Base-by-base conservation (phyloP, 345 rosid genomes). In the Cardiospermum halicacabum region DNA sequence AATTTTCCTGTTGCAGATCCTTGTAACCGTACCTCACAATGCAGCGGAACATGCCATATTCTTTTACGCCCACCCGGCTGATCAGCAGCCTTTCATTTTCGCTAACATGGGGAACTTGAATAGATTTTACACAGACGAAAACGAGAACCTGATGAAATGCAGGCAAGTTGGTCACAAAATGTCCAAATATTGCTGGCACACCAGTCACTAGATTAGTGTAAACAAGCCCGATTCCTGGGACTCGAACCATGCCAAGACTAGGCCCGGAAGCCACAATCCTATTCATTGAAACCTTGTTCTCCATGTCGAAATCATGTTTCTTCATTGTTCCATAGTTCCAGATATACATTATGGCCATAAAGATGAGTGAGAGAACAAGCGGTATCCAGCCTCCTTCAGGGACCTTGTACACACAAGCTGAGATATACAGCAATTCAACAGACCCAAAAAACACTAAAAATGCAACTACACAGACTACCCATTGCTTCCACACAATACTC, bases 381-480 rank as follows among this genome's bases (percentile, higher is more conserved):
- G 97, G 89, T 26, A 89, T 77, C 98, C 97, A 92, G 30, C 93
- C 98, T 0, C 95, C 93, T 69, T 83, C 87, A 0, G 82, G 84
- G 66, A 92, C 72, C 76, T 88, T 88, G 84, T 72, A 74, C 53
- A 68, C 66, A 40, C 84, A 86, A 5, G 98, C 75, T 2, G 91
- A 82, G 65, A 89, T 75, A 74, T 86, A 92, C 7, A 87, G 78
- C 39, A 89, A 74, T 76, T 89, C 97, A 5, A 88, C 53, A 7
- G 78, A 78, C 40, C 97, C 96, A 36, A 88, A 88, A 71, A 77
- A 60, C 57, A 77, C 22, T 49, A 89, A 67, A 74, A 79, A 88
- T 24, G 78, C 71, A 15, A 87, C 36, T 26, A 87, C 84, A 22
- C 64, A 45, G 1, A 76, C 5, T 24, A 73, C 67, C 42, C 69